Evolutionary conservation across 1,284 basidiomycete species (phyloP), one percentile per base, ranked within the genome.

Genomic region (Rhodotorula sp.): DNA sequence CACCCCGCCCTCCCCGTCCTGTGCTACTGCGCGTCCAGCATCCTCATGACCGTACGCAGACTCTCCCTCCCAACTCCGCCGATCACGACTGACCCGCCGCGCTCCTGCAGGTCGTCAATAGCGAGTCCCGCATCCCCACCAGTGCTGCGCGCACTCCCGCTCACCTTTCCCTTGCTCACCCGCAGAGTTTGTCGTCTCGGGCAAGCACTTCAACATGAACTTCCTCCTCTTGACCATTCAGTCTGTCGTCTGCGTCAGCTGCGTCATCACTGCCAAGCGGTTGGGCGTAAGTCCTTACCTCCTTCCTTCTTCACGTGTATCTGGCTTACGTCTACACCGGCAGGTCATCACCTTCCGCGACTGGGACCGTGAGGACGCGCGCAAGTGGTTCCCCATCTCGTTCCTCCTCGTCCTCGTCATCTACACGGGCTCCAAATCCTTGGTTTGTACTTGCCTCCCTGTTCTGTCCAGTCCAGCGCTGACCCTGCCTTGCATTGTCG

Each of bases 401-500:
- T 89, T 90, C 76, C 84, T 96, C 76, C 89, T 99, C 55, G 96
- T 97, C 67, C 87, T 87, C 67, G 96, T 99, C 63, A 99, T 99
- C 81, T 99, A 97, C 83, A 98, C 97, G 0, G 97, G 97, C 15
- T 96, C 92, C 58, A 99, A 99, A 83, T 94, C 93, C 80, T 85
- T 99, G 81, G 94, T 94, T 77, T 82, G 75, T 71, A 25, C 41
- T 15, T 27, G 17, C 32, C 8, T 60, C 32, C 44, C 22, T 5
- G 34, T 55, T 67, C 34, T 37, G 27, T 29, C 19, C 21, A 3
- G 32, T 2, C 8, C 4, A 17, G 19, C 7, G 0, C 19, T 21
- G 3, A 34, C 3, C n/a, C 32, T 12, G 50, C 27, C n/a, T 50
- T 39, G 37, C 12, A 19, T 10, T 19, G 3, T 22, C 44, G 10